Base-by-base conservation (phyloP, 2,329 filamentous ascomycete species). In the Fusarium scirpi region DNA sequence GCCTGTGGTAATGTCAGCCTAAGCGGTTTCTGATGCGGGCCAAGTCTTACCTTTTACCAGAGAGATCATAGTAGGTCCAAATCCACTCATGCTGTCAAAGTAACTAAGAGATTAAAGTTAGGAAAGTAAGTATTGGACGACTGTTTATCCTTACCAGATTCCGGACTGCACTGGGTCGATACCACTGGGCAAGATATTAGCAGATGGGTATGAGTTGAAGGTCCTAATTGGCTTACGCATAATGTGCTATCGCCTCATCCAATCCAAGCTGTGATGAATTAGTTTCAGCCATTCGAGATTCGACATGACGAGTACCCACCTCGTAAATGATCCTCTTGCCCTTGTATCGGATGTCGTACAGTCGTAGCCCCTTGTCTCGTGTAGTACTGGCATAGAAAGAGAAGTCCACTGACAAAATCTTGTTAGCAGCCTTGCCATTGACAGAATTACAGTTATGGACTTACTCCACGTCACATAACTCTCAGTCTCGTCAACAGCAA, bases 391-490 rank as follows among this genome's bases (percentile, higher is more conserved):
- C 40, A 3, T 59, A 59, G 29, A 59, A 59, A 0, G 57, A 38
- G 3, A 59, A 59, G 2, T 59, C 57, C 57, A 59, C 57, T 59
- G 1, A 12, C 2, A 7, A 2, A n/a, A 13, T 3, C 5, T n/a
- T 10, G 10, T 38, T 1, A 38, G 34, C 34, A 38, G 9, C 3
- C 9, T 38, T 1, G 3, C 9, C 2, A n/a, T 18, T 11, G 5
- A 38, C 5, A 38, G 5, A 10, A 38, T n/a, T 10, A 38, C 18
- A 38, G 34, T 5, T 38, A 11, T 38, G 3, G 9, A 25, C 57
- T 22, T 8, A 60, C 57, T 60, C 53, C 57, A 60, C 2, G 53
- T 47, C 15, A 60, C 53, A 7, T 60, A 60, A 5, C 57, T 60
- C 24, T 60, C 57, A 3, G 29, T 30, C 3, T 29, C 40, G 7